Base-by-base conservation (phyloP, 805 yeast genomes). In the Kazachstania psychrophila region DNA sequence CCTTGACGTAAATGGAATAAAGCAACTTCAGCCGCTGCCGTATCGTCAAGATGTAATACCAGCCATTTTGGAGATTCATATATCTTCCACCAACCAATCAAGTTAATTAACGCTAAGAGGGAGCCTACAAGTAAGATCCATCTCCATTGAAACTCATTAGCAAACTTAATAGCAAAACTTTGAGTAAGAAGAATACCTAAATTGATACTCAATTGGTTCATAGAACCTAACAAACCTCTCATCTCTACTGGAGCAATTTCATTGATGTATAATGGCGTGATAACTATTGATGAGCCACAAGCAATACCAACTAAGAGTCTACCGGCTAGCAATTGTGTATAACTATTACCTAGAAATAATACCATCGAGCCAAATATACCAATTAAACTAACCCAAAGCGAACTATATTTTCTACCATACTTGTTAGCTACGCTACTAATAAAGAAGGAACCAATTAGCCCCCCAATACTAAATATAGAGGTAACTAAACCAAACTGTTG, bases 1-100 rank as follows among this genome's bases (percentile, higher is more conserved):
- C 52, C 51, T 14, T 62, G 61, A 31, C 76, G 60, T 10, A 73
- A 43, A 17, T 44, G 41, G 7, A 42, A 42, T 20, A 72, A 48
- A 2, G 61, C 56, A 5, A 41, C 44, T 53, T 58, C 54, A 31
- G 76, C 79, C 39, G 68, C 62, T 11, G 57, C 11, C 4, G 25
- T 12, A 10, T 39, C 29, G 19, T 33, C 16, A 4, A 34, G 19
- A 15, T 42, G 37, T 6, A 36, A 18, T 5, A 66, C 64, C 22
- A 87, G 62, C 96, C 96, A 89, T 58, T 79, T 73, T 6, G 96
- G 96, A 5, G 89, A 77, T 56, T 88, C 96, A 13, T 71, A 73
- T 17, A 77, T 64, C 30, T 66, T 62, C 9, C 68, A 42, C 28
- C 66, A 50, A 2, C 68, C 56, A 1, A 69, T 25, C 2, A 78